These are phyloP conservation scores for Elsinoe arachidis DNA, from an alignment of 2,329 filamentous ascomycete species.

Conservation along the genomic window DNA sequence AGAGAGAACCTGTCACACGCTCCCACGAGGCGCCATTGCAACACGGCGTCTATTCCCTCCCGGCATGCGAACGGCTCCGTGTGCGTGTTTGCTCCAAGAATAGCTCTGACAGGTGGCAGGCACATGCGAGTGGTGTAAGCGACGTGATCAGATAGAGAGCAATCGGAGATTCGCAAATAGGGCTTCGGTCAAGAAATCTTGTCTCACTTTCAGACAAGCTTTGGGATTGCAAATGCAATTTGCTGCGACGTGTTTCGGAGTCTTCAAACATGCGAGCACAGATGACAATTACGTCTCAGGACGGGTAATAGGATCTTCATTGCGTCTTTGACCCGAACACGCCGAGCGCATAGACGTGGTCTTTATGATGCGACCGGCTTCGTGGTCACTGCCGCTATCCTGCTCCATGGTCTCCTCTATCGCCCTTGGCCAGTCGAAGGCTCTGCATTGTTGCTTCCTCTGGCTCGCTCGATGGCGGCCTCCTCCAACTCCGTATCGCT, in stretches of 20 bases:
- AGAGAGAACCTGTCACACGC: background rate
- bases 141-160: no score
- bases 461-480: conserved; percentile 29
- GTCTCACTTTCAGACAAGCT: conserved; percentile 5
- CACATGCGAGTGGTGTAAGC: no score
- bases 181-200: background rate
- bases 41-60: conserved; percentile 6
- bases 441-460: conserved; percentile 1
- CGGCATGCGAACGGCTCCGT: background rate
- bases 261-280: background rate
- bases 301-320: background rate
- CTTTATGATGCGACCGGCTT: no score
- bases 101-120: background rate
- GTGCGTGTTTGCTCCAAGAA: background rate
- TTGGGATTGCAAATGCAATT: background rate
- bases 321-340: background rate
- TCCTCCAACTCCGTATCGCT: conserved; percentile 30
- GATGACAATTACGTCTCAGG: background rate
- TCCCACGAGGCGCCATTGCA: background rate
- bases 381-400: background rate
- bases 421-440: background rate
- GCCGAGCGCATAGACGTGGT: background rate
- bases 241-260: background rate
- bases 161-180: background rate
- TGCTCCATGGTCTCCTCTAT: background rate